Percentiles rank a stretch among this genome's conserved stretches.
Evolutionary conservation across 371 early-diverging fungal species (phyloP).

Genomic region (Circinella umbellata): DNA sequence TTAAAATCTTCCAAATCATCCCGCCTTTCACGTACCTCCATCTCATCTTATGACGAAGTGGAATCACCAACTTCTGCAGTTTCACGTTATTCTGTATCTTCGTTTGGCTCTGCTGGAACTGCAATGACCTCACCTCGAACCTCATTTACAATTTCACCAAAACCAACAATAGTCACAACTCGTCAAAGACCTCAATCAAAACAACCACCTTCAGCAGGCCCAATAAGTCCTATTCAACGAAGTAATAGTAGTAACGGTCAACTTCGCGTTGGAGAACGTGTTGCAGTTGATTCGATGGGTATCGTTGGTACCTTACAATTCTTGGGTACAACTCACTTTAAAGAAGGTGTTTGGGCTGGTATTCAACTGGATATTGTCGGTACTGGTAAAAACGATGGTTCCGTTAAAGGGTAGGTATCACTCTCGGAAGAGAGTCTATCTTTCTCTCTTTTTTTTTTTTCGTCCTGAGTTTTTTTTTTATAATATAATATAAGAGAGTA

Average conservation of each 20-base stretch:
- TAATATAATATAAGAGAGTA: neutral
- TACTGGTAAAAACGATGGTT: conserved; percentile 80
- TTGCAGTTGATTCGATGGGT: conserved; percentile 71
- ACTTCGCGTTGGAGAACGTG: conserved; percentile 61
- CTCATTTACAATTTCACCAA: conserved; percentile 31
- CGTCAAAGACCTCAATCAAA: conserved; percentile 10
- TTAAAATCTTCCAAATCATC: conserved; percentile 27
- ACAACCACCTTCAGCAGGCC: neutral
- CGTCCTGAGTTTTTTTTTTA: neutral
- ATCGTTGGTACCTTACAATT: conserved; percentile 77
- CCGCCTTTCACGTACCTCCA: conserved; percentile 28
- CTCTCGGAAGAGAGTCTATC: neutral
- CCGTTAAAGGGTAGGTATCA: conserved; percentile 56
- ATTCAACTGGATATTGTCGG: conserved; percentile 72
- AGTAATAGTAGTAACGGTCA: too few relatives aligned
- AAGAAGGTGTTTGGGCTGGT: conserved; percentile 80
- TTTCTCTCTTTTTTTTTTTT: neutral
- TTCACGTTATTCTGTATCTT: conserved; percentile 30
- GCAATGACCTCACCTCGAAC: conserved; percentile 31
- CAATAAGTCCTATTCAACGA: neutral
- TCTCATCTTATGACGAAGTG: conserved; percentile 37
- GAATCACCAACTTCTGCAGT: conserved; percentile 26
- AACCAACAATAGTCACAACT: conserved; percentile 15
- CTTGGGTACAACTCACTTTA: conserved; percentile 70
- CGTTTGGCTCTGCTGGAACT: conserved; percentile 28